Base-by-base conservation (phyloP, 1,284 basidiomycete species). In the Trichosporon sp. region DNA sequence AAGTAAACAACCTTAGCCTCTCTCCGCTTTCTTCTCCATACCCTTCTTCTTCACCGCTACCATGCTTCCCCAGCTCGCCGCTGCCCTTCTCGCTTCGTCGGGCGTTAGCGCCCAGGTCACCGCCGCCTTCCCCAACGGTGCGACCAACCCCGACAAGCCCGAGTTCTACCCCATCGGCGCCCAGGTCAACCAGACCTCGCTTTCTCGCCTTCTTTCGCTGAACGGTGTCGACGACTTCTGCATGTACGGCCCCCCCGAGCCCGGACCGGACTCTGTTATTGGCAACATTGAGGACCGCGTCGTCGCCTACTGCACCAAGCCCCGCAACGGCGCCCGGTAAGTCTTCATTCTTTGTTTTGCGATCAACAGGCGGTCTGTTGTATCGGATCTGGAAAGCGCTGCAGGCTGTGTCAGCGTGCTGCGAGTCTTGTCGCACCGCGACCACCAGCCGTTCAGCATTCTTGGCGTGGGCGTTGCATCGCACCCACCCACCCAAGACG, bases 171-270 rank as follows among this genome's bases (percentile, higher is more conserved):
- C 78, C 60, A 69, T 79, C 63, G 81, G 81, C 18, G 74, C 78
- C 7, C 73, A 77, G 68, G 76, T 82, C 73, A 81, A 84, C 77
- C 78, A 81, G 71, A 81, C 80, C 56, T 82, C 80, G 58, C 66
- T 77, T 66, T 75, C 79, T 7, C 75, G 83, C 35, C 73, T 84
- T 21, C 72, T 84, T 42, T 72, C 77, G 25, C 74, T 83, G 58
- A 83, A 83, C 75, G 74, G 76, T 60, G 75, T 82, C 56, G 80
- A 82, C 72, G 82, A 83, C 73, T 83, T 83, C 70, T 83, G 82
- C 72, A 75, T 83, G 25, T 83, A 70, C 65, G 82, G 76, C 51
- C 81, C 82, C 15, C 72, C 75, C 23, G 77, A 79, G 53, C 44
- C 73, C 42, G 75, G 76, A 44, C 78, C 78, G 18, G 77, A 81